Conservation (phyloP, 2,329 filamentous ascomycete species). For the Claviceps sorghi region DNA sequence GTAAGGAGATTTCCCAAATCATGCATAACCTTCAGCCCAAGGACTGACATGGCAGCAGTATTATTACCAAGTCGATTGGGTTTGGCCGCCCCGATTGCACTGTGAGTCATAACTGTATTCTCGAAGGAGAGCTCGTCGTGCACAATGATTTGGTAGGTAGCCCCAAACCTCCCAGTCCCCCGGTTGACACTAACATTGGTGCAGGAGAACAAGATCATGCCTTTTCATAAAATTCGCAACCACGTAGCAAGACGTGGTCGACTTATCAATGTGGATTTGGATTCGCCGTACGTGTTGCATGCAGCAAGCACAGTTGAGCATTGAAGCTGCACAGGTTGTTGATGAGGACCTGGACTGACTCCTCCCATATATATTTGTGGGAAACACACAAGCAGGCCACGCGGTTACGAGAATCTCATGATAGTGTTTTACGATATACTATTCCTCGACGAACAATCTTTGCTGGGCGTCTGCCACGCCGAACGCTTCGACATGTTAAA, state of each 20-base stretch:
- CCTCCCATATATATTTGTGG: background rate
- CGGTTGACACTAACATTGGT: slow-evolving; percentile 5
- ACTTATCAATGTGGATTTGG: slow-evolving; percentile 50
- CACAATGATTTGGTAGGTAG: slow-evolving; percentile 47
- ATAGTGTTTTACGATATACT: slow-evolving; percentile 47
- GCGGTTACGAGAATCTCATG: slow-evolving; percentile 42
- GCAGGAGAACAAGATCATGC: slow-evolving; percentile 46
- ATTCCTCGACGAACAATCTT: slow-evolving; percentile 36
- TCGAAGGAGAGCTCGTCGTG: slow-evolving; percentile 73
- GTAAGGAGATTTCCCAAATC: slow-evolving; percentile 18
- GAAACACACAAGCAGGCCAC: slow-evolving; percentile 20
- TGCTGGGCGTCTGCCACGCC: slow-evolving; percentile 37
- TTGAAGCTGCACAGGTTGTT: too few species aligned
- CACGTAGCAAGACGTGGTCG: slow-evolving; percentile 60
- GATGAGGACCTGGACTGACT: background rate
- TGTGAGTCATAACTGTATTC: slow-evolving; percentile 52
- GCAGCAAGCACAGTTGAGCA: background rate
- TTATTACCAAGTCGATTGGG: slow-evolving; percentile 48
- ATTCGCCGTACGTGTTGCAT: slow-evolving; percentile 44
- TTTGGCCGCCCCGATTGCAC: slow-evolving; percentile 44
- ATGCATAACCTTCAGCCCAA: background rate
- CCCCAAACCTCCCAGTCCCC: background rate
- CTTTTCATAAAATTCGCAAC: slow-evolving; percentile 72
- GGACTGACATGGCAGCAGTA: slow-evolving; percentile 19
- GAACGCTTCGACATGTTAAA: slow-evolving; percentile 47